Conservation (phyloP, 257 asterid genomes). For the Fraxinus anomala region DNA sequence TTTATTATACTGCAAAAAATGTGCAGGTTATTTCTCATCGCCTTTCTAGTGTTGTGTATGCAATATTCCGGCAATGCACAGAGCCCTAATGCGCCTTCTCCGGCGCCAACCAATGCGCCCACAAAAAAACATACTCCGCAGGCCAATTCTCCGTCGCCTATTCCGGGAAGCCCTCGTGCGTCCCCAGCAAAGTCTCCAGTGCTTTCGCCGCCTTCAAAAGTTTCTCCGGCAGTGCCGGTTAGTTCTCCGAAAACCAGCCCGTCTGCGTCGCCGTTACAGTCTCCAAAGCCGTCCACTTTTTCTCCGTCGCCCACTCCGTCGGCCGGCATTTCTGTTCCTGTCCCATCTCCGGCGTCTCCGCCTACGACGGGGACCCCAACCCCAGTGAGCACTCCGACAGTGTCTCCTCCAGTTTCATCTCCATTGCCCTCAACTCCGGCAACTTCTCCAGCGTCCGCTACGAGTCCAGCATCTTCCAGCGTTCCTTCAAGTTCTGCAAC, state of each 20-base stretch:
- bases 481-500: slow-evolving; percentile 54
- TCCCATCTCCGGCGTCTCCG: slow-evolving; percentile 52
- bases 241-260: slow-evolving; percentile 49
- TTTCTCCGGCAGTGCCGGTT: slow-evolving; percentile 40
- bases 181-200: slow-evolving; percentile 59
- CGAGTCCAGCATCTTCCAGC: slow-evolving; percentile 32
- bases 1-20: slow-evolving; percentile 18
- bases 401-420: slow-evolving; percentile 31
- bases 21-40: slow-evolving; percentile 35
- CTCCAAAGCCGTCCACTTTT: slow-evolving; percentile 28
- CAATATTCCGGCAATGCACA: slow-evolving; percentile 53
- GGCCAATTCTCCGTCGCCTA: slow-evolving; percentile 37
- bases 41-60: slow-evolving; percentile 34
- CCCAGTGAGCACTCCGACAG: slow-evolving; percentile 36
- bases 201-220: slow-evolving; percentile 34
- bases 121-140: slow-evolving; percentile 37
- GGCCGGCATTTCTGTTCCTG: slow-evolving; percentile 41
- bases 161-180: slow-evolving; percentile 39
- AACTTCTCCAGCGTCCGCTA: slow-evolving; percentile 40
- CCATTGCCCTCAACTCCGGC: slow-evolving; percentile 38
- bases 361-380: slow-evolving; percentile 21
- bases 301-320: slow-evolving; percentile 46
- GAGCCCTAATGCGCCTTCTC: slow-evolving; percentile 54
- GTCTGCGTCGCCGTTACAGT: slow-evolving; percentile 43
- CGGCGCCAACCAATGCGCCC: slow-evolving; percentile 43